These are phyloP conservation scores for Paramecium bursaria DNA, from an alignment of 73 alveolate species.

Conservation along the genomic window DNA sequence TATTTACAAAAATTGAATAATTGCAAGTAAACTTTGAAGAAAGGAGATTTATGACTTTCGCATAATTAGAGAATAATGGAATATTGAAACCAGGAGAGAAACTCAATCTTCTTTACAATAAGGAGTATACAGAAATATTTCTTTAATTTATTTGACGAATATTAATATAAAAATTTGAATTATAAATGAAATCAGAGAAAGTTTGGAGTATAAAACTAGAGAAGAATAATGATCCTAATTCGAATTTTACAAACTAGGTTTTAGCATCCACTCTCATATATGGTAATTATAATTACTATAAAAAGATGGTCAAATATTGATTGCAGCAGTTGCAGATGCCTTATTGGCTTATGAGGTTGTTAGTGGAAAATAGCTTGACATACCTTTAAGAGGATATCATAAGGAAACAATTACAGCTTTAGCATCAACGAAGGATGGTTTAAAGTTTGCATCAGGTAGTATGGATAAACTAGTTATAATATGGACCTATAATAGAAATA, in stretches of 20 bases:
- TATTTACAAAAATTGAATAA: too few relatives aligned
- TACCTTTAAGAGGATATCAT: constrained; percentile 48
- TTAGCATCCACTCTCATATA: constrained; percentile 28
- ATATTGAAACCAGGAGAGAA: too few relatives aligned
- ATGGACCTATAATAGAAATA: constrained; percentile 45
- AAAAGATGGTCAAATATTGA: constrained; percentile 63
- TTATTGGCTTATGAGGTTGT: constrained; percentile 37
- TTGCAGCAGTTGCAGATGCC: constrained; percentile 68
- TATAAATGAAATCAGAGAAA: constrained; percentile 38
- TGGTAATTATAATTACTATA: neutral
- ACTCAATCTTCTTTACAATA: too few relatives aligned
- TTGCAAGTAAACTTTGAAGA: too few relatives aligned
- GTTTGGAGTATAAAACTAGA: constrained; percentile 18
- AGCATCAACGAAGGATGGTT: constrained; percentile 45
- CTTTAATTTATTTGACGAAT: too few relatives aligned
- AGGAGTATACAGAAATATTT: too few relatives aligned
- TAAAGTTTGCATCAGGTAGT: constrained; percentile 45
- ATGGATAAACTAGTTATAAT: constrained; percentile 61
- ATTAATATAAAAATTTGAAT: too few relatives aligned
- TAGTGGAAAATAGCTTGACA: constrained; percentile 14
- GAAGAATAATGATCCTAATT: constrained; percentile 32
- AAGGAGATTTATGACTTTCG: too few relatives aligned
- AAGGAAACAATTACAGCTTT: constrained; percentile 21
- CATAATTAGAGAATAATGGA: too few relatives aligned
- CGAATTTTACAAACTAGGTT: constrained; percentile 35